phyloP scores from a whole-genome alignment of 1,139 yeast species.

The Schwanniomyces etchellsii region DNA sequence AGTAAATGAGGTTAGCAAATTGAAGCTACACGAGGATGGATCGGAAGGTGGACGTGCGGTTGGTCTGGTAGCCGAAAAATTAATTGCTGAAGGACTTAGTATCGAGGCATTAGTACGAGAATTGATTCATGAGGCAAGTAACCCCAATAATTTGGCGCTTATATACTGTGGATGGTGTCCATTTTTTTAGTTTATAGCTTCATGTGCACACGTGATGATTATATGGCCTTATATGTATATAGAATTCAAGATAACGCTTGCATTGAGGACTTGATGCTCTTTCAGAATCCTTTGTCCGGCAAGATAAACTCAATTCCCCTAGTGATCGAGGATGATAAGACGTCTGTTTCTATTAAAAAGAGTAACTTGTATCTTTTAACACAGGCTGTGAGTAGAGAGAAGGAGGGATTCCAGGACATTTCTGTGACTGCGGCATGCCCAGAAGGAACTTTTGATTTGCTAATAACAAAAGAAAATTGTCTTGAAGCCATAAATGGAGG shows the following conservation, averaged over 20 bases:
- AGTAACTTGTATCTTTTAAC: constrained; percentile 10
- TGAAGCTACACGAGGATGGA: constrained; percentile 44
- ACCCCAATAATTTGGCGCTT: constrained; percentile 60
- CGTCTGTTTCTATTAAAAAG: constrained; percentile 12
- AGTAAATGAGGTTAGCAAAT: constrained; percentile 12
- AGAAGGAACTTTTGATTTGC: constrained; percentile 14
- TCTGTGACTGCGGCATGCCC: constrained; percentile 14
- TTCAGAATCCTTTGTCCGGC: too few species aligned
- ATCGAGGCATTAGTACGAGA: constrained; percentile 82
- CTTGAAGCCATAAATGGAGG: constrained; percentile 3
- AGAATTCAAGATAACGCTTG: too few species aligned
- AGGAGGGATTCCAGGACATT: constrained; percentile 10
- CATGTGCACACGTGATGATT: too few species aligned
- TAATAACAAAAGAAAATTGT: constrained; percentile 6
- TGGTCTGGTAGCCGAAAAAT: constrained; percentile 63
- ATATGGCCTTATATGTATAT: too few species aligned
- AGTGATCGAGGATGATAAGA: constrained; percentile 14
- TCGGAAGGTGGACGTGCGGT: constrained; percentile 82
- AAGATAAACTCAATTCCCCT: constrained; percentile 16
- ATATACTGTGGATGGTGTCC: constrained; percentile 85
- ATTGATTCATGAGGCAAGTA: constrained; percentile 71
- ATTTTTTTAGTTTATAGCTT: constrained; percentile 34
- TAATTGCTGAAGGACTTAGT: constrained; percentile 62
- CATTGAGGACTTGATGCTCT: too few species aligned
- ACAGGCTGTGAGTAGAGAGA: constrained; percentile 4